A percentile compares a stretch with the other conserved stretches of the same genome.
These are phyloP conservation scores for Camellia lanceoleosa DNA, from an alignment of 148 eudicot species.

Conservation along the genomic window DNA sequence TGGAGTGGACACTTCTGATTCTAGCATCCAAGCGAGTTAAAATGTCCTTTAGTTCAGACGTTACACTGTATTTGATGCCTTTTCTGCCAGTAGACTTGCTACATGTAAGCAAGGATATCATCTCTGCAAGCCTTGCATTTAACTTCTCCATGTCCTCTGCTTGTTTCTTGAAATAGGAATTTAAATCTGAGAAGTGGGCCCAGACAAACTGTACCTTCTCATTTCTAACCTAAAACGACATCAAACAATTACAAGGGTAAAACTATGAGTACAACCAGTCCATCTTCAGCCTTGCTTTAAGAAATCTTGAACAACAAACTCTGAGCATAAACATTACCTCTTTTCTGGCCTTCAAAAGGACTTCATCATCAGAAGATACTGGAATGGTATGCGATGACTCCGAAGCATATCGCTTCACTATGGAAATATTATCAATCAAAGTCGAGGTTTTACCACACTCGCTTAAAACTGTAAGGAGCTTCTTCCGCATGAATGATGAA, in stretches of 20 bases:
- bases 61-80: conserved; percentile 35
- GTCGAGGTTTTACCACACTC: conserved; percentile 76
- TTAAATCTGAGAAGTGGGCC: conserved; percentile 80
- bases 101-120: conserved; percentile 74
- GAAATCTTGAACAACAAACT: neutral
- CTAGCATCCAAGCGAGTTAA: conserved; percentile 57
- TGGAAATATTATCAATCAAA: conserved; percentile 67
- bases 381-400: conserved; percentile 83
- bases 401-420: conserved; percentile 84
- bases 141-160: conserved; percentile 64
- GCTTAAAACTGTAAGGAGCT: conserved; percentile 66
- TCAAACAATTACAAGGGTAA: neutral
- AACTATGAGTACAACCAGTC: neutral
- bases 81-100: conserved; percentile 40
- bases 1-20: conserved; percentile 54
- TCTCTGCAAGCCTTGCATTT: conserved; percentile 65
- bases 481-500: conserved; percentile 58
- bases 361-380: conserved; percentile 81
- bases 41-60: conserved; percentile 62
- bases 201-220: conserved; percentile 79
- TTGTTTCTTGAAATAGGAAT: conserved; percentile 62
- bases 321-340: conserved; percentile 50
- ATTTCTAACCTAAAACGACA: conserved; percentile 51
- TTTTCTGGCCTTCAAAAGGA: conserved; percentile 64
- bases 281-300: too few species aligned